phyloP scores from a whole-genome alignment of 345 rosid genomes.

The Rhizophora mangle region DNA sequence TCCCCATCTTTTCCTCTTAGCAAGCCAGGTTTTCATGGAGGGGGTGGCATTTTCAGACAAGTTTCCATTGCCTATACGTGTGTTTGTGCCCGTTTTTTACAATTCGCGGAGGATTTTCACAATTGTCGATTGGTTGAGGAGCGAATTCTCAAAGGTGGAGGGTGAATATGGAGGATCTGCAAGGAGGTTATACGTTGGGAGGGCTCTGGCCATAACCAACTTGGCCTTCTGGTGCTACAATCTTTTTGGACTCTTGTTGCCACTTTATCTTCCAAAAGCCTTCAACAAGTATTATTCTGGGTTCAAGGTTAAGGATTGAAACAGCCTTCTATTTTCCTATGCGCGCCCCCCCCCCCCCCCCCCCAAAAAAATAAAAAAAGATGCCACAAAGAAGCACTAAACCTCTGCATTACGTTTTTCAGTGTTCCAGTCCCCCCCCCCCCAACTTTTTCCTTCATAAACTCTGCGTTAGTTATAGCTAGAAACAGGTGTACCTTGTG shows the following conservation, averaged over 20 bases:
- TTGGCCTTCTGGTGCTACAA: slow-evolving; percentile 82
- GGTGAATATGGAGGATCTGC: slow-evolving; percentile 29
- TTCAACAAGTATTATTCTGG: slow-evolving; percentile 59
- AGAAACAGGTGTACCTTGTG: no score
- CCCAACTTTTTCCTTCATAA: no score
- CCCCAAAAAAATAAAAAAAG: no score
- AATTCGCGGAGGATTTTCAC: slow-evolving; percentile 66
- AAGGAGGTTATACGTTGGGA: slow-evolving; percentile 50
- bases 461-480: no score
- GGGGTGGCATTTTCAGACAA: slow-evolving; percentile 57
- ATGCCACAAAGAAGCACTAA: no score
- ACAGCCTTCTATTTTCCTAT: no score
- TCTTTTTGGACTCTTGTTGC: slow-evolving; percentile 78
- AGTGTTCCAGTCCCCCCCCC: no score
- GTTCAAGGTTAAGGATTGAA: slow-evolving; percentile 22
- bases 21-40: slow-evolving; percentile 84
- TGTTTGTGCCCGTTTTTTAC: slow-evolving; percentile 72
- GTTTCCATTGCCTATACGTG: slow-evolving; percentile 69
- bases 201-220: slow-evolving; percentile 62
- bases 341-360: no score
- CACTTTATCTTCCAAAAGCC: slow-evolving; percentile 77
- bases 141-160: slow-evolving; percentile 38
- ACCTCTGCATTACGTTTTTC: no score
- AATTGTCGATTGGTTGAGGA: slow-evolving; percentile 61
- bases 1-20: slow-evolving; percentile 74